phyloP scores from a whole-genome alignment of 345 rosid genomes.

The Salix udensis region DNA sequence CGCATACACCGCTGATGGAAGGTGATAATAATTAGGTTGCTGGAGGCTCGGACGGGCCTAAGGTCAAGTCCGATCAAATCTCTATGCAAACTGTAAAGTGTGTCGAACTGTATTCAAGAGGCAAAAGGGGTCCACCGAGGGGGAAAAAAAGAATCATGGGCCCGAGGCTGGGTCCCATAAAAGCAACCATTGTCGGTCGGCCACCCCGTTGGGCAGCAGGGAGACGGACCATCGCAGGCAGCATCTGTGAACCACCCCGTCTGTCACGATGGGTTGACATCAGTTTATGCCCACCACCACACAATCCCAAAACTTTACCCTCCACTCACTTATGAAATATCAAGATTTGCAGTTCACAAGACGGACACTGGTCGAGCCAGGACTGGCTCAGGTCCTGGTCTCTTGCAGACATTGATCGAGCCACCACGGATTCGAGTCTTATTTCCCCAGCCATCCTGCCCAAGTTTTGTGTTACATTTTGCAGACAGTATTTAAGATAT shows the following conservation, averaged over 20 bases:
- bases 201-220: constrained; percentile 66
- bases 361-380: constrained; percentile 42
- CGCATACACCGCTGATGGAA: not conserved
- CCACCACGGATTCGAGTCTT: constrained; percentile 21
- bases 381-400: constrained; percentile 39
- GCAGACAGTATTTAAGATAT: constrained; percentile 2
- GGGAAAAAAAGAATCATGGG: not conserved
- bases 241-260: constrained; percentile 16
- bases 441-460: constrained; percentile 30
- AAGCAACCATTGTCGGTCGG: constrained; percentile 58
- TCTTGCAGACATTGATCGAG: constrained; percentile 39
- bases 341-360: constrained; percentile 26
- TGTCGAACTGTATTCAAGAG: not conserved
- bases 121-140: constrained; percentile 31
- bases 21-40: not conserved
- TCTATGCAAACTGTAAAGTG: constrained; percentile 12
- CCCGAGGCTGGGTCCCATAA: constrained; percentile 11
- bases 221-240: constrained; percentile 36
- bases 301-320: constrained; percentile 11
- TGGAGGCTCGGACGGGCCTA: not conserved
- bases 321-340: constrained; percentile 3
- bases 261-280: constrained; percentile 39
- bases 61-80: not conserved
- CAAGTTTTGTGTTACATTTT: constrained; percentile 17
- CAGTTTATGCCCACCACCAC: constrained; percentile 27